These are phyloP conservation scores for Pseudocercospora cruenta DNA, from an alignment of 2,329 filamentous ascomycete species.

Conservation along the genomic window DNA sequence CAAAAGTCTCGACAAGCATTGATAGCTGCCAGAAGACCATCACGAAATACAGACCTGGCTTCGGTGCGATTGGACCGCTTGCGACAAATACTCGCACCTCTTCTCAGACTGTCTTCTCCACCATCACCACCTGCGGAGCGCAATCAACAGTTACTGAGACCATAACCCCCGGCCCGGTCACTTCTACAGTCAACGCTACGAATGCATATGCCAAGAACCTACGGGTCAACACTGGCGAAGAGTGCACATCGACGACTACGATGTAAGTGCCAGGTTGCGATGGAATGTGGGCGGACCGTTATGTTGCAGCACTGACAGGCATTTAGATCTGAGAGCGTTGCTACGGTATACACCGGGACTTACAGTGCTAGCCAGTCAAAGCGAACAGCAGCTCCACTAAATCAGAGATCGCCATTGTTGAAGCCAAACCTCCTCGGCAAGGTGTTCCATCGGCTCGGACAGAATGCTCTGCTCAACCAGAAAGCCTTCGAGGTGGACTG, in stretches of 20 bases:
- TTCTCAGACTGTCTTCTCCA: conserved; percentile 24
- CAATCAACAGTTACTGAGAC: conserved; percentile 24
- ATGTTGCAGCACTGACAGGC: neutral
- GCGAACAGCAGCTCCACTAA: conserved; percentile 27
- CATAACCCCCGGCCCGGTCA: conserved; percentile 27
- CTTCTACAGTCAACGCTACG: conserved; percentile 16
- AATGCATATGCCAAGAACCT: neutral
- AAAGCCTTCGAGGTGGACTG: conserved; percentile 32
- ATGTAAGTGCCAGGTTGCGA: conserved; percentile 20
- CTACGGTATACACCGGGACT: conserved; percentile 32
- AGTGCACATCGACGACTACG: conserved; percentile 27
- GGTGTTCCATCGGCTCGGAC: conserved; percentile 25
- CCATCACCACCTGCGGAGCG: conserved; percentile 25
- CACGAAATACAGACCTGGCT: conserved; percentile 25
- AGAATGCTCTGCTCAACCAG: conserved; percentile 20
- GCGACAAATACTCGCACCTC: conserved; percentile 24
- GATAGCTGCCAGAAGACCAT: conserved; percentile 17
- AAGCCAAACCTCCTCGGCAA: conserved; percentile 15
- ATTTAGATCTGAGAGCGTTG: conserved; percentile 20
- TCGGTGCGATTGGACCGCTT: conserved; percentile 11
- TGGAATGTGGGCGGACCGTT: neutral
- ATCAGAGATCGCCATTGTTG: conserved; percentile 11
- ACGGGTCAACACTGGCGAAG: conserved; percentile 8
- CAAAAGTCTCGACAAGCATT: conserved; percentile 19
- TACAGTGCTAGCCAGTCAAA: conserved; percentile 30